Evolutionary conservation across 106 monocot genomes (phyloP).

Genomic region (Chionographis japonica): DNA sequence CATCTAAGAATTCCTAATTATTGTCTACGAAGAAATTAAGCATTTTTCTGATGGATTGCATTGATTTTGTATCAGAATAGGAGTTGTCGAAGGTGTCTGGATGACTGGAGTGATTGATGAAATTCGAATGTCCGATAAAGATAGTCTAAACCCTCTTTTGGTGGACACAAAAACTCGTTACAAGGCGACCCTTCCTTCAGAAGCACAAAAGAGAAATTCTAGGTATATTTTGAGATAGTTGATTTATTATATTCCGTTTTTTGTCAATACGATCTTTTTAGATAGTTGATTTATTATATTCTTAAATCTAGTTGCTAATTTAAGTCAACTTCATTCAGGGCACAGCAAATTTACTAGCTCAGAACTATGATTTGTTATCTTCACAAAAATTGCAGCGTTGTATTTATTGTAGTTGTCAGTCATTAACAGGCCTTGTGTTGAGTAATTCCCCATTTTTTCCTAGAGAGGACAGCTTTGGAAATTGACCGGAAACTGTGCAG

Average conservation of each 20-base stretch:
- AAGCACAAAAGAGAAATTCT: constrained; percentile 85
- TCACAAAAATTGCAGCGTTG: too few species aligned
- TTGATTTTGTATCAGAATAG: constrained; percentile 36
- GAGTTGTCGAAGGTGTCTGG: constrained; percentile 54
- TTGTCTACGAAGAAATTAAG: not conserved
- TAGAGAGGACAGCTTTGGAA: too few species aligned
- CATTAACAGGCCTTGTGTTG: too few species aligned
- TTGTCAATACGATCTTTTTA: not conserved
- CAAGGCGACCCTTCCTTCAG: constrained; percentile 55
- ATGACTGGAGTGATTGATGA: constrained; percentile 83
- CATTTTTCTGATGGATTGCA: not conserved
- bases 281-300: not conserved
- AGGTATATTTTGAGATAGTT: constrained; percentile 32
- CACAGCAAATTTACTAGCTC: too few species aligned
- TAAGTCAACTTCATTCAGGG: not conserved
- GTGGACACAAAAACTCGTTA: constrained; percentile 77
- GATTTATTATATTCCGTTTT: not conserved
- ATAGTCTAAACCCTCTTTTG: constrained; percentile 37
- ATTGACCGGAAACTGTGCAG: too few species aligned
- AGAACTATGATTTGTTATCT: too few species aligned
- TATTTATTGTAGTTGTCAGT: too few species aligned
- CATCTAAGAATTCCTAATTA: not conserved
- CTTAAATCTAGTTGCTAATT: not conserved
- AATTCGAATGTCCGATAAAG: constrained; percentile 35
- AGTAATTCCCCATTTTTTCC: too few species aligned